These are phyloP conservation scores for Liquidambar formosana DNA, from an alignment of 164 flowering plant species.

Conservation along the genomic window DNA sequence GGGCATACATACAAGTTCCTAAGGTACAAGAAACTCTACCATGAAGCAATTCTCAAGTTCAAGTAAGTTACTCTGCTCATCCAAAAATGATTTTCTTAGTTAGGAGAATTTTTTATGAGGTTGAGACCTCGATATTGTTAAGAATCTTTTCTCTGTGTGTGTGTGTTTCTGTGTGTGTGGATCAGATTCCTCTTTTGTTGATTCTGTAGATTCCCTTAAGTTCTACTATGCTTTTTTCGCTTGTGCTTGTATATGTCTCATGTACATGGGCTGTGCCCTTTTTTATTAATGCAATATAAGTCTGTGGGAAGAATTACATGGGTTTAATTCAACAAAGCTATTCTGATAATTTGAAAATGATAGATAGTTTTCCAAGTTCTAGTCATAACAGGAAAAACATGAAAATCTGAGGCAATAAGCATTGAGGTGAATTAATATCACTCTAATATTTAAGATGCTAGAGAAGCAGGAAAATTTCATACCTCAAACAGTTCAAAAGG, in stretches of 20 bases:
- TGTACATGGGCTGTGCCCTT: too few species aligned
- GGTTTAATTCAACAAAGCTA: neutral
- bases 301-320: too few species aligned
- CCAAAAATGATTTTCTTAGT: neutral
- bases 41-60: neutral
- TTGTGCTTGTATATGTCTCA: too few species aligned
- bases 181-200: too few species aligned
- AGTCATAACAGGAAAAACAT: neutral
- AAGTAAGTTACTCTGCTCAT: neutral
- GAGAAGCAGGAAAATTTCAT: constrained; percentile 9
- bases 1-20: neutral
- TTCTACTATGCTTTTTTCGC: too few species aligned
- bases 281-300: too few species aligned
- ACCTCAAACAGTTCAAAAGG: constrained; percentile 98
- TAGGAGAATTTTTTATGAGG: neutral
- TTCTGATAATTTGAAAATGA: neutral
- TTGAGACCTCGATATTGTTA: too few species aligned
- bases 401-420: neutral
- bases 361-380: neutral
- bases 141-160: too few species aligned
- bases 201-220: too few species aligned
- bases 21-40: neutral
- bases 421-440: neutral
- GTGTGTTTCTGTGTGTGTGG: too few species aligned
- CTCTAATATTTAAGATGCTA: neutral